Evolutionary conservation across 805 yeast genomes (phyloP), one percentile per base, ranked within the genome.

Genomic region (Lipomyces orientalis): DNA sequence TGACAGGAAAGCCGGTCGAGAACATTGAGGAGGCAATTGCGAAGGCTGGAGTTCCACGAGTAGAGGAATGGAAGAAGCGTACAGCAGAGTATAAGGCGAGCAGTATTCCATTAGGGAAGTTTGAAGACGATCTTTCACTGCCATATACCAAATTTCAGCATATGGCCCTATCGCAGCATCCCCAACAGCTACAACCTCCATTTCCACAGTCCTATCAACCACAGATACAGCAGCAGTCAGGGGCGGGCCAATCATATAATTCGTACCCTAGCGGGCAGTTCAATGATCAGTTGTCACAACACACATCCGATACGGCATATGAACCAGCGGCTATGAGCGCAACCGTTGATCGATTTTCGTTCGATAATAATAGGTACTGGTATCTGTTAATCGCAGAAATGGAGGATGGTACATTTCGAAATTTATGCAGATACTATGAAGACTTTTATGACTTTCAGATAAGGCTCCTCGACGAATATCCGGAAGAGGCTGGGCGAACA

Each of bases 401-500:
- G 71, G 83, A 88, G 19, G 87, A 88, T 76, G 95, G 94, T n/a
- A 83, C 83, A 62, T 77, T 79, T 25, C 83, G 97, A 66, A 86
- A 87, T 67, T 81, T 95, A 70, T 92, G 95, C 78, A 84, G 99
- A 67, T 93, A 85, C 79, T 95, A 95, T 79, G 97, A 94, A 77
- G 99, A 95, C 80, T 95, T 95, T 76, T 95, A 93, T 78, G 97
- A 95, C 77, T 86, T 93, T 76, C 99, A 95, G 77, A 93, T 93
- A 62, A 86, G 84, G 69, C 81, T 95, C 61, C 82, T 94, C 61
- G 95, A 90, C 74, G 83, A 88, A 34, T 95, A 90, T 82, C 98
- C 98, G 7, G 87, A 85, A 68, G 99, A 94, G 78, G 97, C 98
- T 8, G 98, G 98, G 14, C 88, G 91, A 72, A 89, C 88, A 64